Base-by-base conservation (phyloP, 2,329 filamentous ascomycete species). In the Trichophyton mentagrophytes region DNA sequence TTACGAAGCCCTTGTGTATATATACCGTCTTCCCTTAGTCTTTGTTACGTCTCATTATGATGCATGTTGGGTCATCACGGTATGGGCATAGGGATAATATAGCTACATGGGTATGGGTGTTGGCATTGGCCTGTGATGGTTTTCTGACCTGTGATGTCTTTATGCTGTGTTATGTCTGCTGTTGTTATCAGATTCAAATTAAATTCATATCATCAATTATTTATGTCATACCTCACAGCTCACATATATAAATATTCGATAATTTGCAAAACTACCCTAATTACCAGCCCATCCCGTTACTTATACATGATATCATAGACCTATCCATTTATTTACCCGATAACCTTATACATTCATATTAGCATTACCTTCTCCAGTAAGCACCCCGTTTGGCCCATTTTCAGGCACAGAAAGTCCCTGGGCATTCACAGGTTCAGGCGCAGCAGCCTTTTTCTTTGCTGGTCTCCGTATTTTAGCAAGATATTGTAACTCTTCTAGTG, bases 381-480 rank as follows among this genome's bases (percentile, higher is more conserved):
- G 9, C 20, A 47, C 44, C 8, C 20, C 44, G 11, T 47, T 25
- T 15, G 8, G 8, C 13, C 22, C 46, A 6, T 13, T 13, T 17
- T 20, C 8, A 17, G 51, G 3, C 3, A 7, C 5, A 36, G 13
- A n/a, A 15, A 2, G 15, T 13, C 7, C 27, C 7, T 36, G 25
- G n/a, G 15, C 3, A 9, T 25, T 15, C 27, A 17, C 51, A 17
- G 51, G n/a, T 4, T 7, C n/a, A 33, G 51, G n/a, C 15, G 3
- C n/a, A 33, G 25, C 20, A 15, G 20, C 20, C 46, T 51, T 36
- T 15, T 33, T 47, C 38, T 58, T 58, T 17, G 6, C 20, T 13
- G 57, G 57, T 13, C 58, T 64, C 40, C 63, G 64, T 33, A 64
- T 69, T 30, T 60, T 66, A 3, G 67, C 64, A 40, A 65, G 61